Evolutionary conservation across 306 rosid genomes (phyloP).

Genomic region (Corylus avellana): DNA sequence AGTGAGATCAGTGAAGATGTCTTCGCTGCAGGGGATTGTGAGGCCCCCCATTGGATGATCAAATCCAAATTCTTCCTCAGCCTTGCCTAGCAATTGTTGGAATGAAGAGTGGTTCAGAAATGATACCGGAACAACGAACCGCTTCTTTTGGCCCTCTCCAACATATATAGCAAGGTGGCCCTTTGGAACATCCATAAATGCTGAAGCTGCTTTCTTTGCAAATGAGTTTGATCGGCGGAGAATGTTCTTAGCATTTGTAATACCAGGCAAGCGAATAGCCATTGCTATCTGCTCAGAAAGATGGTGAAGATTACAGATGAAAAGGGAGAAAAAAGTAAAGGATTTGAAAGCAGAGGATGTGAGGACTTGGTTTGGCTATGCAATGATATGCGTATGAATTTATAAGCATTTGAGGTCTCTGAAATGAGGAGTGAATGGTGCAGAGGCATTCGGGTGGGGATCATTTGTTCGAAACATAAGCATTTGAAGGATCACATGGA

Average conservation of each 20-base stretch:
- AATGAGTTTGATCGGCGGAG: slow-evolving; percentile 6
- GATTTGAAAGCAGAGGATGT: slow-evolving; percentile 5
- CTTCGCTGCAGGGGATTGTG: slow-evolving; percentile 51
- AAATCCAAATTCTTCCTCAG: slow-evolving; percentile 53
- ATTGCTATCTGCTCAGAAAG: slow-evolving; percentile 3
- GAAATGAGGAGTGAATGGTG: background rate
- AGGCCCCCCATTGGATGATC: slow-evolving; percentile 56
- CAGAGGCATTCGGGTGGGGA: background rate
- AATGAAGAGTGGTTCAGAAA: slow-evolving; percentile 45
- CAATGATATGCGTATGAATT: background rate
- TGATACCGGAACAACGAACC: slow-evolving; percentile 41
- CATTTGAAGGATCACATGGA: background rate
- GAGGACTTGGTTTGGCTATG: slow-evolving; percentile 8
- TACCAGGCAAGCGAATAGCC: slow-evolving; percentile 37
- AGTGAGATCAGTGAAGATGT: slow-evolving; percentile 33
- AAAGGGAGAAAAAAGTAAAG: background rate
- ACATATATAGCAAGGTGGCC: slow-evolving; percentile 54
- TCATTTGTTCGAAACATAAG: background rate
- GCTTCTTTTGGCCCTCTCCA: slow-evolving; percentile 43
- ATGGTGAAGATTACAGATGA: background rate
- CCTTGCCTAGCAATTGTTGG: slow-evolving; percentile 34
- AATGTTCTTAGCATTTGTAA: slow-evolving; percentile 17
- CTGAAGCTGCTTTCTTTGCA: slow-evolving; percentile 21
- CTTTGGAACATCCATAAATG: slow-evolving; percentile 35
- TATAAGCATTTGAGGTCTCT: background rate